These are phyloP conservation scores for Wickerhamomyces sp. DNA, from an alignment of 1,139 yeast genomes.

Conservation along the genomic window DNA sequence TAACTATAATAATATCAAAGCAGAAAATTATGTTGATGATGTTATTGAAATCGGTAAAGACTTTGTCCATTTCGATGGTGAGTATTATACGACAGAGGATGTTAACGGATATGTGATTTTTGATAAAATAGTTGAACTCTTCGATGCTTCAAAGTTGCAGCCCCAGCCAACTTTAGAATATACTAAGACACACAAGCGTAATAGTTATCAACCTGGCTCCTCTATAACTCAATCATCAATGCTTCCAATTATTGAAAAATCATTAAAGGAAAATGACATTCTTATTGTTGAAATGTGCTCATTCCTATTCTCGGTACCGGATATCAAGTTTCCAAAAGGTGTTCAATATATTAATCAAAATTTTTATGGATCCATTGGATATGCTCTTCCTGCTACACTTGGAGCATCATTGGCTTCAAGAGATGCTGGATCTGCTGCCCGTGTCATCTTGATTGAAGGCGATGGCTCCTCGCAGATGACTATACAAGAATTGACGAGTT, in stretches of 20 bases:
- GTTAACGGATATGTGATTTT: conserved; percentile 36
- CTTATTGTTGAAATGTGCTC: conserved; percentile 77
- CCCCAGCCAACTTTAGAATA: conserved; percentile 19
- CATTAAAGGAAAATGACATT: conserved; percentile 57
- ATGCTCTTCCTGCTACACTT: conserved; percentile 77
- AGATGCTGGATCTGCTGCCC: conserved; percentile 46
- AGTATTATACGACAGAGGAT: conserved; percentile 25
- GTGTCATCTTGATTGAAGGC: conserved; percentile 73
- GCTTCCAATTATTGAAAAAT: conserved; percentile 16
- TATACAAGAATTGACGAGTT: conserved; percentile 71
- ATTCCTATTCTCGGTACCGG: conserved; percentile 66
- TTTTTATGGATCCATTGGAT: conserved; percentile 82
- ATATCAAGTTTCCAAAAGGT: conserved; percentile 51
- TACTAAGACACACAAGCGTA: background rate
- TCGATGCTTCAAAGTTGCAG: conserved; percentile 26
- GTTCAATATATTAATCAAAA: conserved; percentile 55
- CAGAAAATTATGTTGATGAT: conserved; percentile 25
- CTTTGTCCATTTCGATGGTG: conserved; percentile 35
- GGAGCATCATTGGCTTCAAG: conserved; percentile 71
- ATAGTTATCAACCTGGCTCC: background rate
- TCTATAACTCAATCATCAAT: conserved; percentile 63
- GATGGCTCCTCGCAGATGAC: conserved; percentile 95
- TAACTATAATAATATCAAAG: conserved; percentile 28
- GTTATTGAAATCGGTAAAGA: conserved; percentile 21
- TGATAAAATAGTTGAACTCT: conserved; percentile 30